phyloP scores from a whole-genome alignment of 2,329 filamentous ascomycete species.

The Alternaria gansuensis region DNA sequence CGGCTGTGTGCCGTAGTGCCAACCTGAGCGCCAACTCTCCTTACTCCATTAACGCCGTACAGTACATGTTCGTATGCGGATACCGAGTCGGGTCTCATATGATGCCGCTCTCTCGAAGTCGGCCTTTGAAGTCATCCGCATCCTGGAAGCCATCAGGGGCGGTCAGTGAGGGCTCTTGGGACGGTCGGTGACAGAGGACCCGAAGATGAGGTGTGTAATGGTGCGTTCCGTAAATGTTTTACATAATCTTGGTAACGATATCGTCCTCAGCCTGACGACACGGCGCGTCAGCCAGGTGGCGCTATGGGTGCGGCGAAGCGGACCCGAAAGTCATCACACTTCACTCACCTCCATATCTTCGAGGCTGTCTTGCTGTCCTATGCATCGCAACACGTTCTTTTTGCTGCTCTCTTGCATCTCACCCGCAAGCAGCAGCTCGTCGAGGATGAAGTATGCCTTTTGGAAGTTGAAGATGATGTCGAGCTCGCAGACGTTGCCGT shows the following conservation, averaged over 20 bases:
- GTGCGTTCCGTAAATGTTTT: conserved; percentile 29
- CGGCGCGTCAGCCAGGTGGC: conserved; percentile 55
- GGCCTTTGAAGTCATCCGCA: conserved; percentile 43
- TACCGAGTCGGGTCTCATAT: conserved; percentile 29
- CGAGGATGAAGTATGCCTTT: conserved; percentile 98
- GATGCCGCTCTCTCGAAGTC: conserved; percentile 45
- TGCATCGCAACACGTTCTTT: conserved; percentile 96
- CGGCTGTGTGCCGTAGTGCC: conserved; percentile 40
- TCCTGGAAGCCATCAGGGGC: conserved; percentile 40
- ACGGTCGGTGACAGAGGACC: conserved; percentile 27
- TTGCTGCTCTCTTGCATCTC: conserved; percentile 99
- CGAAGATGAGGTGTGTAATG: conserved; percentile 19
- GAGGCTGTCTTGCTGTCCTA: conserved; percentile 94
- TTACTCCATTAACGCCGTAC: conserved; percentile 33
- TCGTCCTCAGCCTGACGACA: conserved; percentile 81
- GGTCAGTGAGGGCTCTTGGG: conserved; percentile 40
- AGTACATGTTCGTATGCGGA: conserved; percentile 28
- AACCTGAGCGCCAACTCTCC: conserved; percentile 27
- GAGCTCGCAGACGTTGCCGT: conserved; percentile 98
- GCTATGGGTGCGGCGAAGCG: conserved; percentile 33
- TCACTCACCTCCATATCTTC: conserved; percentile 98
- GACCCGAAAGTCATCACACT: conserved; percentile 27
- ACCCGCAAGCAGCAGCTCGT: conserved; percentile 92
- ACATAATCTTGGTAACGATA: conserved; percentile 86
- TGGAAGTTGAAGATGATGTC: conserved; percentile 99